Conservation (phyloP, 1,139 yeast species). For the Geotrichum carabidarum region DNA sequence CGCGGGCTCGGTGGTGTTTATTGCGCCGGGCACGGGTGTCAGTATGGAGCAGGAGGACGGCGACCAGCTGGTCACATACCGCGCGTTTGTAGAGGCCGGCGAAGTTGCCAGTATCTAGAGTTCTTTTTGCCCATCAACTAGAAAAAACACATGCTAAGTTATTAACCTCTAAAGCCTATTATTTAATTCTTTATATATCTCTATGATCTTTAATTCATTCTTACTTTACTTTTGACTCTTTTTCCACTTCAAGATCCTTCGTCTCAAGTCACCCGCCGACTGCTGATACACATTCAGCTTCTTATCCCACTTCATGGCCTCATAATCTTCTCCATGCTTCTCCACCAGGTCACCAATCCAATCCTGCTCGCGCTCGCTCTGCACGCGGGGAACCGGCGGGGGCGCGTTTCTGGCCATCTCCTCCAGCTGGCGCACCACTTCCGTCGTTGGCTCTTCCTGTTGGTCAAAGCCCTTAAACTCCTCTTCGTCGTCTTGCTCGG, state of each 20-base stretch:
- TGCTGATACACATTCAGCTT: constrained; percentile 80
- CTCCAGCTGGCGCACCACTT: constrained; percentile 65
- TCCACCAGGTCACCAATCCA: constrained; percentile 64
- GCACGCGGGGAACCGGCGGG: constrained; percentile 49
- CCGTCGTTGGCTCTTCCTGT: constrained; percentile 30
- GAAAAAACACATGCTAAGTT: background rate
- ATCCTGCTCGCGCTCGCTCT: constrained; percentile 66
- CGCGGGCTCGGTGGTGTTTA: constrained; percentile 76
- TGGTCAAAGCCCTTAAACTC: constrained; percentile 28
- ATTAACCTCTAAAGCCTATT: background rate
- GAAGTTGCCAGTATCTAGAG: background rate
- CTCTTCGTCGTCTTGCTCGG: constrained; percentile 31
- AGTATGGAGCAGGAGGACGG: constrained; percentile 42
- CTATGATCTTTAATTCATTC: background rate
- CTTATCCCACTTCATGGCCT: constrained; percentile 87
- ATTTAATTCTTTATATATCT: background rate
- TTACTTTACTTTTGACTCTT: constrained; percentile 36
- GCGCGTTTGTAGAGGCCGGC: constrained; percentile 26
- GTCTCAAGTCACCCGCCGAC: constrained; percentile 74
- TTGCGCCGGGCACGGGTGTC: constrained; percentile 69
- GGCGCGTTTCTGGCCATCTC: constrained; percentile 53
- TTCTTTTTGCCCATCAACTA: no score
- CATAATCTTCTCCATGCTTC: constrained; percentile 84
- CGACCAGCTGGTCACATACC: constrained; percentile 25
- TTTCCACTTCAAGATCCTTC: constrained; percentile 64